These are phyloP conservation scores for Hevea brasiliensis DNA, from an alignment of 345 rosid species.

Conservation along the genomic window DNA sequence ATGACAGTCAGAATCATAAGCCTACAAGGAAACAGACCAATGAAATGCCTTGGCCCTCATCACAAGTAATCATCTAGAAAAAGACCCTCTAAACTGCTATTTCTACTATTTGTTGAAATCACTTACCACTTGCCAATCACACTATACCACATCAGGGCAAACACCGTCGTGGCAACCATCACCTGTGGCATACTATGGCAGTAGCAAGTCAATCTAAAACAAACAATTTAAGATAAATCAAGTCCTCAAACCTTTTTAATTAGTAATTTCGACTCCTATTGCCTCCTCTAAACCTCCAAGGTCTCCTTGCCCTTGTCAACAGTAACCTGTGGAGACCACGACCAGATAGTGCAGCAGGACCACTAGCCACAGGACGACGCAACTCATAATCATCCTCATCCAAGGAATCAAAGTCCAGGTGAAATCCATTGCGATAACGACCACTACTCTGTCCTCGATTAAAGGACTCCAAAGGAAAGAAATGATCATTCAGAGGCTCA, in stretches of 20 bases:
- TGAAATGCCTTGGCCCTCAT: not conserved
- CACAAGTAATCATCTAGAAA: not conserved
- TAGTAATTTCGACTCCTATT: conserved; percentile 28
- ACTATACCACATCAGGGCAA: conserved; percentile 26
- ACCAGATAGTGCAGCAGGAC: conserved; percentile 36
- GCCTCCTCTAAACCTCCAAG: conserved; percentile 41
- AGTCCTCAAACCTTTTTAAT: not conserved
- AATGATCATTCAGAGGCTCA: conserved; percentile 47
- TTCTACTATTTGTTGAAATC: not conserved
- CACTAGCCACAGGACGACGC: conserved; percentile 33
- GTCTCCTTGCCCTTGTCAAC: conserved; percentile 45
- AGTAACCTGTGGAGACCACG: conserved; percentile 38
- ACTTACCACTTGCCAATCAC: conserved; percentile 2
- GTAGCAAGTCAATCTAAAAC: not conserved
- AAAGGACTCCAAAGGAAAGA: conserved; percentile 42
- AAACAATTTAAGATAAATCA: not conserved
- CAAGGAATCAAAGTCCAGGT: conserved; percentile 39
- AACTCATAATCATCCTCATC: conserved; percentile 42
- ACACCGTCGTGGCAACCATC: conserved; percentile 16
- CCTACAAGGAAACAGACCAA: conserved; percentile 8
- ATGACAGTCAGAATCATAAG: not conserved
- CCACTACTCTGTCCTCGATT: conserved; percentile 32
- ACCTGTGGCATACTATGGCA: conserved; percentile 10
- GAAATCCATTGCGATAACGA: conserved; percentile 27
- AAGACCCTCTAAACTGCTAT: conserved; percentile 4